phyloP scores from a whole-genome alignment of 169 alveolate species.

The Eimeria maxima region DNA sequence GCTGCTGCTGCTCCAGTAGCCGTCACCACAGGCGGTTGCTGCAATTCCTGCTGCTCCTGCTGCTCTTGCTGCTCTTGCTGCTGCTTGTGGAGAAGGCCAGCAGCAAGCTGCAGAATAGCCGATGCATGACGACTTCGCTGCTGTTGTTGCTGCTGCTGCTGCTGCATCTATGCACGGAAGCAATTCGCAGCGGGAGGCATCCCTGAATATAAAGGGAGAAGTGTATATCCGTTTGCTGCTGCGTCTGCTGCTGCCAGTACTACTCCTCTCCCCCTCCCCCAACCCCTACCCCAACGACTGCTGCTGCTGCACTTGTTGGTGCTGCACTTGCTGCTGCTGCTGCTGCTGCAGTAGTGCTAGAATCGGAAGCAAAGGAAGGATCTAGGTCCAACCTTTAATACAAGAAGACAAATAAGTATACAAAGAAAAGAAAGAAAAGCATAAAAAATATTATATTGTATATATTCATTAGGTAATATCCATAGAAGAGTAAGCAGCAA shows the following conservation, averaged over 20 bases:
- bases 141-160: slow-evolving; percentile 15
- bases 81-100: neutral
- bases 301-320: neutral
- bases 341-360: too few relatives aligned
- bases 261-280: too few relatives aligned
- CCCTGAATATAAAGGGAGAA: neutral
- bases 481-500: too few relatives aligned
- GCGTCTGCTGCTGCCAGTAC: too few relatives aligned
- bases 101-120: neutral
- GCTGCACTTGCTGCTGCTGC: neutral
- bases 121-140: neutral
- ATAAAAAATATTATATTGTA: too few relatives aligned
- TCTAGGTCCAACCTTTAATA: too few relatives aligned
- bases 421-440: too few relatives aligned
- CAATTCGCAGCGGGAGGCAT: neutral
- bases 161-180: neutral
- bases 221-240: neutral
- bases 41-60: neutral
- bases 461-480: too few relatives aligned
- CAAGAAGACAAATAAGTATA: too few relatives aligned
- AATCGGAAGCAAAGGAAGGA: too few relatives aligned
- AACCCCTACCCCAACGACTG: neutral
- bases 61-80: neutral
- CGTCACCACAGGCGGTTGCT: neutral
- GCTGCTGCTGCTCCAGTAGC: slow-evolving; percentile 12